Evolutionary conservation across 2,329 filamentous ascomycete species (phyloP).

Genomic region (Neonectria sp.): DNA sequence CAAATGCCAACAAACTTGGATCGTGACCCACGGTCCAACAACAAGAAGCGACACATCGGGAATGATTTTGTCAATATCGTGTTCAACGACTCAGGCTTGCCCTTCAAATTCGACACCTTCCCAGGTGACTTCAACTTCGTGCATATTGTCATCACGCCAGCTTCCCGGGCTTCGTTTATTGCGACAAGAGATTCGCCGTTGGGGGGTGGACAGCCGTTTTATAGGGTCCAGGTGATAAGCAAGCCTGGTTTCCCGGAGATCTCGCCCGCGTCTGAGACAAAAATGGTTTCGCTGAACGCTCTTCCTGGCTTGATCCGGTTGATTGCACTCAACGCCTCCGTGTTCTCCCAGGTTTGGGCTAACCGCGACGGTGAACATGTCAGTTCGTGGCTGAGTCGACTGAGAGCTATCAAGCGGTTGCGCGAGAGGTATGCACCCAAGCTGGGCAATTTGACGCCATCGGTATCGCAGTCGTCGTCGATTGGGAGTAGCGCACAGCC

Average conservation of each 20-base stretch:
- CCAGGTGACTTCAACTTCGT: conserved; percentile 97
- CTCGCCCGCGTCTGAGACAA: conserved; percentile 89
- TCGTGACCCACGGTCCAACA: conserved; percentile 80
- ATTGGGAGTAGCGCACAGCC: conserved; percentile 46
- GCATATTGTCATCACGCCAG: conserved; percentile 94
- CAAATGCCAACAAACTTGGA: conserved; percentile 95
- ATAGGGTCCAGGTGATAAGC: conserved; percentile 90
- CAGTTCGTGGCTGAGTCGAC: conserved; percentile 89
- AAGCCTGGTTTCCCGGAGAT: conserved; percentile 92
- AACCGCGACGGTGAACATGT: conserved; percentile 84
- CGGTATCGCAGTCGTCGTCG: conserved; percentile 50
- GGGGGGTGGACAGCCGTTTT: conserved; percentile 72
- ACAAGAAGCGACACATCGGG: conserved; percentile 95
- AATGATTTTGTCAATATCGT: conserved; percentile 99
- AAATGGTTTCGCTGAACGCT: conserved; percentile 87
- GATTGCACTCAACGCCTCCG: conserved; percentile 91
- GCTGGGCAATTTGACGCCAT: conserved; percentile 42
- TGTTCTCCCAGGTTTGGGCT: conserved; percentile 94
- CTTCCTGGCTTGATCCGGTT: conserved; percentile 90
- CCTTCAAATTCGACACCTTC: conserved; percentile 92
- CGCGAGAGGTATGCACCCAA: conserved; percentile 76
- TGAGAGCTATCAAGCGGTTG: conserved; percentile 87
- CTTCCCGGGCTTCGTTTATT: conserved; percentile 83
- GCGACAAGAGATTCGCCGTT: conserved; percentile 66
- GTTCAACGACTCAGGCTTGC: conserved; percentile 95